Evolutionary conservation across 495 filamentous ascomycete species (phyloP).

Genomic region (Penicillium steckii): DNA sequence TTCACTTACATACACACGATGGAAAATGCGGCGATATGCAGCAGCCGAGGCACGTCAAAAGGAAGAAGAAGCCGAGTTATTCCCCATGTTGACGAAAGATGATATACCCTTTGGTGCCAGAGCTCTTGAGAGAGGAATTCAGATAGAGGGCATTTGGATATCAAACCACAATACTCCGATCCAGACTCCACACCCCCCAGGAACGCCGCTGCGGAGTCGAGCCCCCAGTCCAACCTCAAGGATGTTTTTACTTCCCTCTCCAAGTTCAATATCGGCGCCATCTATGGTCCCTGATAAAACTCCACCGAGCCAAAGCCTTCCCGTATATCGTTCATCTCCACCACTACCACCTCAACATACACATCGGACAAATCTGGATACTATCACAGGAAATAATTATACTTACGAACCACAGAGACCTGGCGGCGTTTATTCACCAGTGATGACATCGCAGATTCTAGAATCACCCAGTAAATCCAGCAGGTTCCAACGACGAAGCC

Average conservation of each 20-base stretch:
- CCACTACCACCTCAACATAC: background rate
- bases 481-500: slow-evolving; percentile 8
- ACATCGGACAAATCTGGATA: slow-evolving; percentile 3
- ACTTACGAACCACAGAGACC: slow-evolving; percentile 6
- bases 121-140: slow-evolving; percentile 81
- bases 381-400: slow-evolving; percentile 9
- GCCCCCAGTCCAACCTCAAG: slow-evolving; percentile 13
- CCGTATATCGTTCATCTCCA: background rate
- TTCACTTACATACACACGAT: slow-evolving; percentile 57
- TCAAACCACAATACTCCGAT: slow-evolving; percentile 58
- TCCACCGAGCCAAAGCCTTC: background rate
- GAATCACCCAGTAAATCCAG: slow-evolving; percentile 3
- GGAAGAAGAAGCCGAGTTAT: slow-evolving; percentile 33
- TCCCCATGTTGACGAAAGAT: slow-evolving; percentile 40
- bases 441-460: background rate
- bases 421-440: slow-evolving; percentile 6
- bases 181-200: slow-evolving; percentile 24
- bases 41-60: slow-evolving; percentile 64
- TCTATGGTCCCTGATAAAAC: slow-evolving; percentile 1
- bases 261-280: background rate
- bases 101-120: slow-evolving; percentile 87
- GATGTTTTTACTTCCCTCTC: background rate
- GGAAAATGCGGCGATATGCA: slow-evolving; percentile 62
- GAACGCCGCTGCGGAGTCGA: slow-evolving; percentile 15
- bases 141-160: slow-evolving; percentile 88